These are phyloP conservation scores for Rhodotorula mucilaginosa DNA, from an alignment of 1,284 basidiomycete species.

Conservation along the genomic window DNA sequence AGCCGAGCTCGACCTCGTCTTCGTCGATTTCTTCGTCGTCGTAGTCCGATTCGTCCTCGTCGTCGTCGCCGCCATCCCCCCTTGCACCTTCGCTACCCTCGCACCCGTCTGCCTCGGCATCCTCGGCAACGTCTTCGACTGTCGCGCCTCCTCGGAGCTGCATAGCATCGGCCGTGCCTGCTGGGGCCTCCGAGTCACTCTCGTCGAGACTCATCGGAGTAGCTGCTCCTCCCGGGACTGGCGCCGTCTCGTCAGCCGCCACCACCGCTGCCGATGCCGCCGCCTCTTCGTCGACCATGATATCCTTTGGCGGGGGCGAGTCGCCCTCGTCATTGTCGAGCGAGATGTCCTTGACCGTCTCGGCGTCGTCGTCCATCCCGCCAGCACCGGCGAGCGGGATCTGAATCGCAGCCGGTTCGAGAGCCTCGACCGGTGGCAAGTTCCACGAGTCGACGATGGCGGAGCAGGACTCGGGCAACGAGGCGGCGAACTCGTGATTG, in stretches of 20 bases:
- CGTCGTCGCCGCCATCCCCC: conserved; percentile 15
- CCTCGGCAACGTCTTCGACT: not conserved
- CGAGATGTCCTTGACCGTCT: conserved; percentile 17
- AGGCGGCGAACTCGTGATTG: conserved; percentile 27
- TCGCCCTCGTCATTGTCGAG: conserved; percentile 1
- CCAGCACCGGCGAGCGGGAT: not conserved
- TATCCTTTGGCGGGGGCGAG: conserved; percentile 3
- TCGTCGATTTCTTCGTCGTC: conserved; percentile 32
- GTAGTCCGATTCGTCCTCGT: conserved; percentile 19
- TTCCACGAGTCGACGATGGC: conserved; percentile 16
- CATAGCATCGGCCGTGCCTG: conserved; percentile 1
- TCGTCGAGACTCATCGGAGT: conserved; percentile 20
- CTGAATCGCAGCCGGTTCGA: not conserved
- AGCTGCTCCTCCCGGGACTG: not conserved
- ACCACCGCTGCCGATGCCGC: not conserved
- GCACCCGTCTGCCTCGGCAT: not conserved
- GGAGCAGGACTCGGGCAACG: conserved; percentile 1
- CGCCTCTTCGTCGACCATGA: conserved; percentile 1
- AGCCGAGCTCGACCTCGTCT: conserved; percentile 39
- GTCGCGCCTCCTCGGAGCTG: conserved; percentile 23
- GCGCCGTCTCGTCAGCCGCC: not conserved
- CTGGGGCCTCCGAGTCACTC: not conserved
- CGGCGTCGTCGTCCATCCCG: conserved; percentile 6
- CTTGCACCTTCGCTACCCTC: not conserved
- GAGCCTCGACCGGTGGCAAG: conserved; percentile 7